A percentile compares a stretch with the other conserved stretches of the same genome.
Evolutionary conservation across 805 yeast species (phyloP).

Genomic region (Komagataella pseudopastoris): DNA sequence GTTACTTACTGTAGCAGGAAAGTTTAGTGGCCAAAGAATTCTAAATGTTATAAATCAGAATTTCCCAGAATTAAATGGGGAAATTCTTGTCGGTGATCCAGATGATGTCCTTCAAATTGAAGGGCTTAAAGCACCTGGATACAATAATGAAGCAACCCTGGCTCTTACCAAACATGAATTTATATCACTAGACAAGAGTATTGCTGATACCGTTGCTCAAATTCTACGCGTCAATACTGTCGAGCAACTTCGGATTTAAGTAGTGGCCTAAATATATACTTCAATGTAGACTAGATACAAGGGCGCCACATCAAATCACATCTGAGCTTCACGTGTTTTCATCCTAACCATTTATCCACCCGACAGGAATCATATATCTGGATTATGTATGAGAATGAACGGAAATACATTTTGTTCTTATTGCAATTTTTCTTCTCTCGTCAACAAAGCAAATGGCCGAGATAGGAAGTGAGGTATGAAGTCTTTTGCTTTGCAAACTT

Average conservation of each 20-base stretch:
- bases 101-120: conserved; percentile 7
- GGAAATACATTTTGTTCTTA: too few relatives aligned
- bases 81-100: conserved; percentile 23
- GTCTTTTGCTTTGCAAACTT: too few relatives aligned
- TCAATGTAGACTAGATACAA: too few relatives aligned
- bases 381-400: too few relatives aligned
- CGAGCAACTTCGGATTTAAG: background rate
- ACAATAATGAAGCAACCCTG: background rate
- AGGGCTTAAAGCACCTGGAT: background rate
- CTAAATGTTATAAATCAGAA: conserved; percentile 19
- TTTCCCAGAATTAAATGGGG: conserved; percentile 20
- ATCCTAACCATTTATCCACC: too few relatives aligned
- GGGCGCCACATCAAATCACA: too few relatives aligned
- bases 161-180: background rate
- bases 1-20: conserved; percentile 13
- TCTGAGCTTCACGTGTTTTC: too few relatives aligned
- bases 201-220: background rate
- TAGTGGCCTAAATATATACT: too few relatives aligned
- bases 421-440: too few relatives aligned
- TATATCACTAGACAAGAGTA: background rate
- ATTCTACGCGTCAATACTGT: background rate
- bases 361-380: too few relatives aligned
- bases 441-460: too few relatives aligned
- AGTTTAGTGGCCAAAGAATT: conserved; percentile 16
- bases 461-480: too few relatives aligned